Conservation (phyloP, 148 eudicot species). For the Salicornia ramosissima region DNA sequence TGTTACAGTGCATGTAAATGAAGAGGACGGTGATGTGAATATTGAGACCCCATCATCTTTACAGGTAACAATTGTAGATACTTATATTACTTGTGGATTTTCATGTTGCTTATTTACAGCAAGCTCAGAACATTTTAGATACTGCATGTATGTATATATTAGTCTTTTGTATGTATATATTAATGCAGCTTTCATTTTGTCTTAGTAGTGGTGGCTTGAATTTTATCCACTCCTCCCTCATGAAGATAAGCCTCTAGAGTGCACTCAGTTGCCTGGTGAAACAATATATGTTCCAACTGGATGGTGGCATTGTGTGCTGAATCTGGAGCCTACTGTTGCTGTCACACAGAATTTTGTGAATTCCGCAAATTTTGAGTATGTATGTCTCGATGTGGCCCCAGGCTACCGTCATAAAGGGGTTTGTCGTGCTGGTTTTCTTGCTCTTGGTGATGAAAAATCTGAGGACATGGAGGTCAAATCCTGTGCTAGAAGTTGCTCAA, state of each 20-base stretch:
- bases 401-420: slow-evolving; percentile 96
- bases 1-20: slow-evolving; percentile 93
- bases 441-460: slow-evolving; percentile 43
- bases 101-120: not conserved
- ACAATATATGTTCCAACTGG: slow-evolving; percentile 96
- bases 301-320: slow-evolving; percentile 99
- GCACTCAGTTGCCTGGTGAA: slow-evolving; percentile 94
- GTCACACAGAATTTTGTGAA: slow-evolving; percentile 96
- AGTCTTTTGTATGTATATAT: slow-evolving; percentile 1
- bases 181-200: slow-evolving; percentile 13
- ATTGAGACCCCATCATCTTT: slow-evolving; percentile 87
- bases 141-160: too few species aligned
- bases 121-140: too few species aligned
- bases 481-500: slow-evolving; percentile 24
- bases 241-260: slow-evolving; percentile 89
- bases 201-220: slow-evolving; percentile 94
- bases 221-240: slow-evolving; percentile 81
- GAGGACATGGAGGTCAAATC: slow-evolving; percentile 30
- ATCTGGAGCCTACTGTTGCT: slow-evolving; percentile 78
- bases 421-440: slow-evolving; percentile 93
- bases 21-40: slow-evolving; percentile 94
- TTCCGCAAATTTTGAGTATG: slow-evolving; percentile 78
- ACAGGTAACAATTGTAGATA: slow-evolving; percentile 49
- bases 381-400: slow-evolving; percentile 97
- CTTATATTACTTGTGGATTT: not conserved